Evolutionary conservation across 306 rosid genomes (phyloP), one percentile per base, ranked within the genome.

Genomic region (Dryas alaskensis): DNA sequence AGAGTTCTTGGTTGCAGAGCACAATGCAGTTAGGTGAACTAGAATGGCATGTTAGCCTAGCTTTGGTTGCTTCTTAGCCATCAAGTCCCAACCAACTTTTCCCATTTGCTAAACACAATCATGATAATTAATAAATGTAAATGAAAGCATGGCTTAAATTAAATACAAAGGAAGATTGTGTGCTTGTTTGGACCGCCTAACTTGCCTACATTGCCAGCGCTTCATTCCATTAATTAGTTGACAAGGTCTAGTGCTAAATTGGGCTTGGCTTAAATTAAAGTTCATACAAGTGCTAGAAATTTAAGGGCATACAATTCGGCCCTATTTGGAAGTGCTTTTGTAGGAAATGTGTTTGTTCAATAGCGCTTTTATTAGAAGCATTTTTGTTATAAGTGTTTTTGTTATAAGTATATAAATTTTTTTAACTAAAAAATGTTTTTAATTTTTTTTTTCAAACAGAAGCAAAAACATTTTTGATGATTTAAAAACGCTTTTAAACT

Each of bases 21-120:
- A 31, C 37, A 31, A 31, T 1, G 37, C 37, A 31, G 37, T 31
- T 31, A 31, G 37, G 37, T 31, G 37, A 45, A 45, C 48, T 45
- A 44, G 47, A 44, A 44, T 22, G 7, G 47, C 4, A 44, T 44
- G 47, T 4, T 4, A 7, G 6, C 47, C 7, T 44, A 8, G 48
- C 8, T 39, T 40, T 57, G 63, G 5, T 53, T 40, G 49, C 12
- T 69, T 54, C 43, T 37, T 68, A 8, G 60, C 65, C 14, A 75
- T 65, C 48, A 13, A 22, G 67, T 55, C 22, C 47, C 25, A 60
- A 76, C 64, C 54, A 45, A 55, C 55, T 7, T 47, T 67, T 52
- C 16, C 16, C 37, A n/a, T 39, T 12, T 11, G 8, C 25, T 8
- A 19, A 48, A 57, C 67, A 44, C 13, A 22, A n/a, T 54, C 52